phyloP scores from a whole-genome alignment of 176 grass and related monocot genomes.

The Saccharum spontaneum region DNA sequence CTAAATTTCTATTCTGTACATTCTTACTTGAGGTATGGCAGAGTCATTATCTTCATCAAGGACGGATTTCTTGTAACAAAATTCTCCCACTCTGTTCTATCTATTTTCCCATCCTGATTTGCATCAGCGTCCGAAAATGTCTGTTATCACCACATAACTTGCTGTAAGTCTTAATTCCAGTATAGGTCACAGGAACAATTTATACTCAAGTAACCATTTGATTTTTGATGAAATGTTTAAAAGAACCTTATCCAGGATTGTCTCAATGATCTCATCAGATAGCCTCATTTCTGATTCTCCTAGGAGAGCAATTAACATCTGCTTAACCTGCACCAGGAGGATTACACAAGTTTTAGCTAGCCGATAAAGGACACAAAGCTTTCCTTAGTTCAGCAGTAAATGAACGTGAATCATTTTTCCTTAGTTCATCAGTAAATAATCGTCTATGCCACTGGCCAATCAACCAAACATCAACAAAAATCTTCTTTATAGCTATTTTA shows the following conservation, averaged over 20 bases:
- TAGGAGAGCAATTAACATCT: slow-evolving; percentile 95
- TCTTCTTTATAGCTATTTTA: background rate
- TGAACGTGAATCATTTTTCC: background rate
- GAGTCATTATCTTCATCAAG: slow-evolving; percentile 97
- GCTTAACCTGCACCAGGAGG: slow-evolving; percentile 74
- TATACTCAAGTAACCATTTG: slow-evolving; percentile 6
- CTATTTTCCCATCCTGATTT: slow-evolving; percentile 94
- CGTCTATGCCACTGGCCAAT: background rate
- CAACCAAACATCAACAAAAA: background rate
- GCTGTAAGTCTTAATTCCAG: slow-evolving; percentile 23
- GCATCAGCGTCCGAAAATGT: slow-evolving; percentile 91
- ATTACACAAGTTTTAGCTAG: slow-evolving; percentile 19
- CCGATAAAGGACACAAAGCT: background rate
- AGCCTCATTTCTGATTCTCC: slow-evolving; percentile 96
- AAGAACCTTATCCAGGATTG: slow-evolving; percentile 91
- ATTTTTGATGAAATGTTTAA: slow-evolving; percentile 27
- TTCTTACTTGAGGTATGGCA: slow-evolving; percentile 92
- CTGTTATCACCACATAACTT: slow-evolving; percentile 45
- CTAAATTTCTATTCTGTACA: slow-evolving; percentile 4
- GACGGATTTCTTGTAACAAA: slow-evolving; percentile 92
- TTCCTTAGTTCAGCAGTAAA: background rate
- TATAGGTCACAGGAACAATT: slow-evolving; percentile 12
- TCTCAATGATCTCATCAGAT: slow-evolving; percentile 85
- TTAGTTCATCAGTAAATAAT: slow-evolving; percentile 10
- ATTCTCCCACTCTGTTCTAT: slow-evolving; percentile 85